Evolutionary conservation across 2,329 filamentous ascomycete species (phyloP).

Genomic region (Cyphellophora attinorum): DNA sequence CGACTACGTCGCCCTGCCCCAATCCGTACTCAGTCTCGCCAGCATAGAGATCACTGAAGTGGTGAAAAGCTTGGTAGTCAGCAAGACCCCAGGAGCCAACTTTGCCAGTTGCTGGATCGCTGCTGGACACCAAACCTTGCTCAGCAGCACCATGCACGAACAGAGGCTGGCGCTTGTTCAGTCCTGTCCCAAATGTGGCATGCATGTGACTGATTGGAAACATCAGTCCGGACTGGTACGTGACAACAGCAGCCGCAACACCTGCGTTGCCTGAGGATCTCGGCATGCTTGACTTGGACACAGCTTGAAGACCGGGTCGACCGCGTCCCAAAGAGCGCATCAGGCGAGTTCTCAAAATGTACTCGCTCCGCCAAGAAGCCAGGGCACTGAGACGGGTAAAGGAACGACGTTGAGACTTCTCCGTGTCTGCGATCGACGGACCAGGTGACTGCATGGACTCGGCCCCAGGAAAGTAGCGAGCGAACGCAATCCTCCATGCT

Average conservation of each 20-base stretch:
- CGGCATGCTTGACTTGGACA: conserved; percentile 42
- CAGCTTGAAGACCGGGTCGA: conserved; percentile 54
- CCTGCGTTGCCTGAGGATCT: conserved; percentile 52
- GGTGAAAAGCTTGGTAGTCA: conserved; percentile 64
- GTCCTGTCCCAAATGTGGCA: conserved; percentile 60
- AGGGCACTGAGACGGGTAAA: conserved; percentile 75
- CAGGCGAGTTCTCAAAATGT: conserved; percentile 76
- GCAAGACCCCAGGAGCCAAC: conserved; percentile 73
- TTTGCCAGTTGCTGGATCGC: conserved; percentile 67
- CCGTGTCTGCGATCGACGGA: conserved; percentile 33
- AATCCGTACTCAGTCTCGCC: conserved; percentile 67
- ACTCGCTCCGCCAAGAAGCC: conserved; percentile 95
- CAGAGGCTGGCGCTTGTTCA: conserved; percentile 60
- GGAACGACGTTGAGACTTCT: conserved; percentile 58
- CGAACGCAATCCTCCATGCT: conserved; percentile 87
- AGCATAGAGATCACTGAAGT: conserved; percentile 68
- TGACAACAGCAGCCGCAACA: conserved; percentile 56
- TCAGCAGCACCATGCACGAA: conserved; percentile 79
- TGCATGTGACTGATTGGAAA: conserved; percentile 73
- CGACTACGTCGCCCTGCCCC: conserved; percentile 65
- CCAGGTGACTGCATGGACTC: conserved; percentile 39
- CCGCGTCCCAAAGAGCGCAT: conserved; percentile 72
- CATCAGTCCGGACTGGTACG: conserved; percentile 75
- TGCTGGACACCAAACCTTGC: conserved; percentile 66
- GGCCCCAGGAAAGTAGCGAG: conserved; percentile 77